Evolutionary conservation across 2,329 filamentous ascomycete genomes (phyloP).

Genomic region (Canariomyces notabilis): DNA sequence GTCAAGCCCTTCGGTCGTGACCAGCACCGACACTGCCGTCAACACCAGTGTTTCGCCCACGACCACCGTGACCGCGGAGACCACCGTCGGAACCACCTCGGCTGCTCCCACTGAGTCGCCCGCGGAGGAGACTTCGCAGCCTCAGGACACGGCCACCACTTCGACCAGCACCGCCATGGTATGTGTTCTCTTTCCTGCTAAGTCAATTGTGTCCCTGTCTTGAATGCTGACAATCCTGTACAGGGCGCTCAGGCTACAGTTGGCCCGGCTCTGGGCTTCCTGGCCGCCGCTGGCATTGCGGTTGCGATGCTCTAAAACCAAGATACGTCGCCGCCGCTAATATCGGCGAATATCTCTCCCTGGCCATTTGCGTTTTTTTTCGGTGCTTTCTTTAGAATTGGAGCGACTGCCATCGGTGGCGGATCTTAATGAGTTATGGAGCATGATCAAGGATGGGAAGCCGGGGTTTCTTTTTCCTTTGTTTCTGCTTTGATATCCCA

Average conservation of each 20-base stretch:
- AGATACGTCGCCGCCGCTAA: neutral
- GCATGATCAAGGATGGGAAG: constrained; percentile 15
- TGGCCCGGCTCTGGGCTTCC: constrained; percentile 39
- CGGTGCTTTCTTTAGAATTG: too few species aligned
- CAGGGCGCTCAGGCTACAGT: constrained; percentile 39
- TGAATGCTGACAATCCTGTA: constrained; percentile 9
- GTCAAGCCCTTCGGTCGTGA: constrained; percentile 28
- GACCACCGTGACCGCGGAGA: constrained; percentile 34
- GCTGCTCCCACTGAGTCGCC: too few species aligned
- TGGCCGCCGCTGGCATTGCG: constrained; percentile 47
- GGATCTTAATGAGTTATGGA: constrained; percentile 23
- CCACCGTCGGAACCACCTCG: constrained; percentile 25
- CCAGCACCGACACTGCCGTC: constrained; percentile 35
- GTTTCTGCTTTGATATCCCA: constrained; percentile 18
- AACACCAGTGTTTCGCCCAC: constrained; percentile 32
- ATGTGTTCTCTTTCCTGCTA: constrained; percentile 22
- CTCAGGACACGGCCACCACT: constrained; percentile 14
- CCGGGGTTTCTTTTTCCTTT: constrained; percentile 12
- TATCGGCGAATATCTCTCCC: neutral
- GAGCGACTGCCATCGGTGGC: constrained; percentile 18
- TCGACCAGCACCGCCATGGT: constrained; percentile 27
- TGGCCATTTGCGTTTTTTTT: constrained; percentile 15
- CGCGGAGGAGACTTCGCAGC: constrained; percentile 16
- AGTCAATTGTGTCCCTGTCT: neutral
- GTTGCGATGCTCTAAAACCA: constrained; percentile 42